Conservation (phyloP, 1,284 basidiomycete genomes). For the Moesziomyces antarcticus region DNA sequence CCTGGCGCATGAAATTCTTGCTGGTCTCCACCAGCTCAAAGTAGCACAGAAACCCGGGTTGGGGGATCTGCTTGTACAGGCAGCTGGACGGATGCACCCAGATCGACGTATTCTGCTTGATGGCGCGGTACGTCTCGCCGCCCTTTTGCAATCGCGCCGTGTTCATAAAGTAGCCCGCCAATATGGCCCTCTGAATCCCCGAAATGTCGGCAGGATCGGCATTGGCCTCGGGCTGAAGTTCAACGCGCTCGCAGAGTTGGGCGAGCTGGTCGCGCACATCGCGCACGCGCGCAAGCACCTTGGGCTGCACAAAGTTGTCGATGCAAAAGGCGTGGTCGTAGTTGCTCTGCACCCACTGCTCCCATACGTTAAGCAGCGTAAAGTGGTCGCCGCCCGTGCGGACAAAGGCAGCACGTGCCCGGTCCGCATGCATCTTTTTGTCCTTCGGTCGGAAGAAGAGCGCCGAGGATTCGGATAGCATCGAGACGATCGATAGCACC, state of each 20-base stretch:
- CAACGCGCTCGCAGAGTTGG: conserved; percentile 93
- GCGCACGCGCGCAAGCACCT: conserved; percentile 89
- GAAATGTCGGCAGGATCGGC: conserved; percentile 90
- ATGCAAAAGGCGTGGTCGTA: conserved; percentile 74
- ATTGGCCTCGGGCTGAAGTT: conserved; percentile 86
- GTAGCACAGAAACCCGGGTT: conserved; percentile 85
- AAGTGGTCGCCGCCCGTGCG: conserved; percentile 97
- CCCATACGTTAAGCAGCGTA: conserved; percentile 95
- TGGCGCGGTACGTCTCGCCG: conserved; percentile 77
- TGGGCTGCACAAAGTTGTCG: conserved; percentile 95
- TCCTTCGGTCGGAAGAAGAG: conserved; percentile 98
- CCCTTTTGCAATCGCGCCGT: conserved; percentile 70
- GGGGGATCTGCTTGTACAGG: conserved; percentile 93
- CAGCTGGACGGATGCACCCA: conserved; percentile 96
- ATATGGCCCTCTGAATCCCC: conserved; percentile 92
- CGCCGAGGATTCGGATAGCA: conserved; percentile 94
- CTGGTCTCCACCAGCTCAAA: conserved; percentile 82
- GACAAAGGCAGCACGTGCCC: conserved; percentile 91
- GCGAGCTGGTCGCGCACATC: conserved; percentile 96
- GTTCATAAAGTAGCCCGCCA: conserved; percentile 95
- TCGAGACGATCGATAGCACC: conserved; percentile 94
- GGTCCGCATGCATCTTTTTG: conserved; percentile 75
- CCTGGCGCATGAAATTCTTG: conserved; percentile 78
- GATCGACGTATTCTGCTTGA: conserved; percentile 89
- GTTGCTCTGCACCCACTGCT: conserved; percentile 97